A percentile compares a stretch with the other conserved stretches of the same genome.
phyloP scores from a whole-genome alignment of 495 filamentous ascomycete species.

The Podospora sp. region DNA sequence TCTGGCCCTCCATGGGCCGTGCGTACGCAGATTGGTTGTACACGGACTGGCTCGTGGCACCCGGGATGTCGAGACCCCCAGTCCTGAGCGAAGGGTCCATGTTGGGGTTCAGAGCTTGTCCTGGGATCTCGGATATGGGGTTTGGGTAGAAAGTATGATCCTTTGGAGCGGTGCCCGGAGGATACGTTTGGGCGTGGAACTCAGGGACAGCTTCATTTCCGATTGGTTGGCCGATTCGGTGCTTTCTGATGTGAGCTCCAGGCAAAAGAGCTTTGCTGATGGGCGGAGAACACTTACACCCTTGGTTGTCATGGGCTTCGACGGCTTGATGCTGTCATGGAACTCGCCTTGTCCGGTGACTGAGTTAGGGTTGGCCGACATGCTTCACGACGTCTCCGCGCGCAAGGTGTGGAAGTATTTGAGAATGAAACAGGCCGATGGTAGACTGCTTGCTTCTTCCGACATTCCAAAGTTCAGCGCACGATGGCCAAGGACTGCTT shows the following conservation, averaged over 20 bases:
- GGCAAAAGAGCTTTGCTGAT: background rate
- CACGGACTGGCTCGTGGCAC: conserved; percentile 65
- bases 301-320: conserved; percentile 54
- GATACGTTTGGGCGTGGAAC: conserved; percentile 61
- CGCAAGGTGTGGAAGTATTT: background rate
- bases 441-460: background rate
- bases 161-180: conserved; percentile 66
- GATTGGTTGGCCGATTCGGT: conserved; percentile 57
- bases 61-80: conserved; percentile 55
- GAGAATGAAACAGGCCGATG: background rate
- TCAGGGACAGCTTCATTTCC: conserved; percentile 62
- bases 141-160: conserved; percentile 56
- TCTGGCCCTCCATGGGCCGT: conserved; percentile 64
- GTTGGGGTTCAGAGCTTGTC: conserved; percentile 48
- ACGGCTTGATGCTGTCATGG: conserved; percentile 50
- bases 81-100: conserved; percentile 33
- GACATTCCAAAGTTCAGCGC: background rate
- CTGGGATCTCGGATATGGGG: conserved; percentile 37
- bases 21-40: conserved; percentile 61
- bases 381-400: conserved; percentile 28
- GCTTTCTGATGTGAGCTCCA: background rate
- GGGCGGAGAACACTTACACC: conserved; percentile 50
- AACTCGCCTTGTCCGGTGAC: conserved; percentile 62
- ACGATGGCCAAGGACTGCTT: background rate
- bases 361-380: conserved; percentile 61